Evolutionary conservation across 805 yeast genomes (phyloP).

Genomic region (Wickerhamomyces subpelliculosus): DNA sequence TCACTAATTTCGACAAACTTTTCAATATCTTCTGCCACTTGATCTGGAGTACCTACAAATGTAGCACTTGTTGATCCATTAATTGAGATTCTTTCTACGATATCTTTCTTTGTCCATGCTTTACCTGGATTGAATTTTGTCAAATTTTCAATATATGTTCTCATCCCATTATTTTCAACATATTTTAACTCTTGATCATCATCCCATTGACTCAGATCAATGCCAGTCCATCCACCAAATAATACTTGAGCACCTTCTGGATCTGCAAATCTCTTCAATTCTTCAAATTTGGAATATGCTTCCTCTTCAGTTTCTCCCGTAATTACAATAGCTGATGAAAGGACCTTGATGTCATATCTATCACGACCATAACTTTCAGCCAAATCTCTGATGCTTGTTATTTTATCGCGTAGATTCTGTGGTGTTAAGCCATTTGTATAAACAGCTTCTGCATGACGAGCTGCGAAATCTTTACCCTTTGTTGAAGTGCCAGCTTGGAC

Average conservation of each 20-base stretch:
- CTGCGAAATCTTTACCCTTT: slow-evolving; percentile 30
- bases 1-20: slow-evolving; percentile 32
- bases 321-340: slow-evolving; percentile 26
- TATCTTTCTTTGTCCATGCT: slow-evolving; percentile 12
- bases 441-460: slow-evolving; percentile 30
- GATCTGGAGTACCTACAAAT: slow-evolving; percentile 27
- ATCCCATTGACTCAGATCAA: slow-evolving; percentile 28
- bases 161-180: slow-evolving; percentile 17
- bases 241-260: slow-evolving; percentile 32
- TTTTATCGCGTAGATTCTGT: slow-evolving; percentile 17
- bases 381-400: slow-evolving; percentile 23
- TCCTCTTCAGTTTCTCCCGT: slow-evolving; percentile 30
- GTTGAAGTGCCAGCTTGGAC: slow-evolving; percentile 33
- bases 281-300: slow-evolving; percentile 26
- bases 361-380: slow-evolving; percentile 25
- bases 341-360: slow-evolving; percentile 26
- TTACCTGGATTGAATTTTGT: slow-evolving; percentile 16
- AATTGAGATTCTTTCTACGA: slow-evolving; percentile 21
- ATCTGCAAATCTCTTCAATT: slow-evolving; percentile 24
- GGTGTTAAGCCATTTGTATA: slow-evolving; percentile 27
- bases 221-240: slow-evolving; percentile 36
- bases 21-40: slow-evolving; percentile 35
- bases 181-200: slow-evolving; percentile 27
- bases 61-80: slow-evolving; percentile 25
- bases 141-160: slow-evolving; percentile 15